Evolutionary conservation across 202 grass and related monocot species (phyloP), one percentile per base, ranked within the genome.

Genomic region (Brachypodium distachyon): DNA sequence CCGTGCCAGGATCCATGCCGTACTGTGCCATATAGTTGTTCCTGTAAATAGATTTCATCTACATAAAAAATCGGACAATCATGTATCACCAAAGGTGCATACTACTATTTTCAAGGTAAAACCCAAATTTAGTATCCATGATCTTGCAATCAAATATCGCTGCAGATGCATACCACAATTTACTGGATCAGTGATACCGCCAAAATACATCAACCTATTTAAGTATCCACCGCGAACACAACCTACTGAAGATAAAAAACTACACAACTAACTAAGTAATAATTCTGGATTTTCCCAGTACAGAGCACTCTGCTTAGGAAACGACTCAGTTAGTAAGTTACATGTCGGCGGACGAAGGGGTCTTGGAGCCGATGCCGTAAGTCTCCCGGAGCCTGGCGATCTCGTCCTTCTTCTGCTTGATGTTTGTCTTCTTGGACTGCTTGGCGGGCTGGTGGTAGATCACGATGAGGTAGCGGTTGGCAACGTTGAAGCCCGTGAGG

Each of bases 401-500:
- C 83, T 99, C 96, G 12, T 99, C 91, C 77, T 99, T 92, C 83
- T 95, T 92, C 85, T 99, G 95, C 91, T 85, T 94, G 63, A 87
- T 11, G 80, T 99, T 92, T 9, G 83, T 61, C 71, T 99, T 99
- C 89, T 92, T 95, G 69, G 85, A 84, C 96, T 95, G 95, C 89
- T 92, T 99, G 51, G 90, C 61, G 22, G 87, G 82, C 96, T 99
- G 96, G 83, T 94, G 95, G 77, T 99, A 99, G 77, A 99, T 82
- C 67, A 99, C 96, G 80, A 99, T 99, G 66, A 99, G 87, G 85
- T 99, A 99, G 61, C 96, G 86, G 77, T 99, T 99, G 66, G 96
- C 96, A 61, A 99, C 96, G 84, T 99, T 99, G 96, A 98, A 98
- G 26, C 96, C 96, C 29, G 96, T 95, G 73, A 98, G 91, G 85